Conservation (phyloP, 345 rosid species). For the Microcos paniculata region DNA sequence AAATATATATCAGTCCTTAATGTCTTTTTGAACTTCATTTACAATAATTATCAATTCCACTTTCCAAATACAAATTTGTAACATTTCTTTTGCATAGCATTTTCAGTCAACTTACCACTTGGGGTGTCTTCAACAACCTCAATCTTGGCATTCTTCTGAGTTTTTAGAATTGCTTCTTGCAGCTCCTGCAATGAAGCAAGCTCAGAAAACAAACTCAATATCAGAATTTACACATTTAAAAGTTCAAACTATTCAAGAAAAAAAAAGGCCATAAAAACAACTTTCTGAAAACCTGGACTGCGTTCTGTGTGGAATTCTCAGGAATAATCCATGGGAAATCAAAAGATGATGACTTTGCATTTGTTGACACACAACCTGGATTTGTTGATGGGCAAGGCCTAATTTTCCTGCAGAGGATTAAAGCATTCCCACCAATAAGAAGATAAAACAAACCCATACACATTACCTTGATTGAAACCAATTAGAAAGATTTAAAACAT, state of each 20-base stretch:
- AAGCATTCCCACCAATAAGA: background rate
- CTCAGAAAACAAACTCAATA: background rate
- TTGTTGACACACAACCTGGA: constrained; percentile 86
- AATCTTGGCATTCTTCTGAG: constrained; percentile 70
- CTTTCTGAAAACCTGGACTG: constrained; percentile 48
- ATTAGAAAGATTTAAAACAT: background rate
- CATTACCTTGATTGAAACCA: background rate
- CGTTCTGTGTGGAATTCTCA: constrained; percentile 42
- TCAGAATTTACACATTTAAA: background rate
- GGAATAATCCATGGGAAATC: constrained; percentile 73
- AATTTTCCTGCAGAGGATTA: constrained; percentile 55
- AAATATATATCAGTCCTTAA: background rate
- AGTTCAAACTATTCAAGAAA: background rate
- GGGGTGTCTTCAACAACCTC: constrained; percentile 62
- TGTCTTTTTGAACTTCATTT: background rate
- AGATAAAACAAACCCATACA: constrained; percentile 50
- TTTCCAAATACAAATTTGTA: background rate
- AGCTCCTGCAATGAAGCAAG: constrained; percentile 44
- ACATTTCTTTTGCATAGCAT: background rate
- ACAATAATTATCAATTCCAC: background rate
- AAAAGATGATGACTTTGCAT: constrained; percentile 84
- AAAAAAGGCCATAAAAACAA: background rate
- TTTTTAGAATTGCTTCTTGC: constrained; percentile 63
- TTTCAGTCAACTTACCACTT: constrained; percentile 40
- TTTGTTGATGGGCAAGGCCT: constrained; percentile 88